Conservation (phyloP, 2,329 filamentous ascomycete species). For the Xylaria digitata region DNA sequence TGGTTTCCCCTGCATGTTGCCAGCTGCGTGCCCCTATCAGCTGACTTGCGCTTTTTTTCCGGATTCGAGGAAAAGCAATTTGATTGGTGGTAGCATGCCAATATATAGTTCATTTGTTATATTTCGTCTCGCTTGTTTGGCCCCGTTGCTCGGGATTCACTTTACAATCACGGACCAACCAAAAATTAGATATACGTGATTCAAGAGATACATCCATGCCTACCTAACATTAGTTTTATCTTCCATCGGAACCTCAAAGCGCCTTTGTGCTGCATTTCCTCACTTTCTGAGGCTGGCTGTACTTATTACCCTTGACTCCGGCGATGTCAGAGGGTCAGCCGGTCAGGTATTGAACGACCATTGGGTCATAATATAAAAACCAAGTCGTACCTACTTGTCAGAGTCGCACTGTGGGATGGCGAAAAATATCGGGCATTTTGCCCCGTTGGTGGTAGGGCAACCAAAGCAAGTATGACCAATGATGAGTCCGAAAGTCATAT, state of each 20-base stretch:
- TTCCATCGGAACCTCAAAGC: not conserved
- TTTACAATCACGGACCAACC: not conserved
- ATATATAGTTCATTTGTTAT: conserved; percentile 16
- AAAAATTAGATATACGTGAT: not conserved
- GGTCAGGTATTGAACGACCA: not conserved
- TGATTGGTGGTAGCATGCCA: conserved; percentile 20
- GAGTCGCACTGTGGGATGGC: not conserved
- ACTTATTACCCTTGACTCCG: not conserved
- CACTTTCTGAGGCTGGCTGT: conserved; percentile 6
- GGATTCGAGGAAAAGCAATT: not conserved
- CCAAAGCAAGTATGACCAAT: conserved; percentile 3
- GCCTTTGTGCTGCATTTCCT: not conserved
- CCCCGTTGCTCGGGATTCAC: not conserved
- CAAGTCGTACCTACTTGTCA: not conserved
- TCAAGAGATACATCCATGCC: not conserved
- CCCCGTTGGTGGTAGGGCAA: not conserved
- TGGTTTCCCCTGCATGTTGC: conserved; percentile 18
- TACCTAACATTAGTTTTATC: not conserved
- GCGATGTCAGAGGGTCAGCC: not conserved
- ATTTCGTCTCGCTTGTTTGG: conserved; percentile 4
- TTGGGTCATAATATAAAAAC: not conserved
- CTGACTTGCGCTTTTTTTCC: conserved; percentile 20
- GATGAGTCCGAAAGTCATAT: not conserved
- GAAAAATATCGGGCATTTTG: not conserved
- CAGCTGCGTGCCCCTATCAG: conserved; percentile 23